Conservation (phyloP, 2,329 filamentous ascomycete species). For the Penicillium sp. region DNA sequence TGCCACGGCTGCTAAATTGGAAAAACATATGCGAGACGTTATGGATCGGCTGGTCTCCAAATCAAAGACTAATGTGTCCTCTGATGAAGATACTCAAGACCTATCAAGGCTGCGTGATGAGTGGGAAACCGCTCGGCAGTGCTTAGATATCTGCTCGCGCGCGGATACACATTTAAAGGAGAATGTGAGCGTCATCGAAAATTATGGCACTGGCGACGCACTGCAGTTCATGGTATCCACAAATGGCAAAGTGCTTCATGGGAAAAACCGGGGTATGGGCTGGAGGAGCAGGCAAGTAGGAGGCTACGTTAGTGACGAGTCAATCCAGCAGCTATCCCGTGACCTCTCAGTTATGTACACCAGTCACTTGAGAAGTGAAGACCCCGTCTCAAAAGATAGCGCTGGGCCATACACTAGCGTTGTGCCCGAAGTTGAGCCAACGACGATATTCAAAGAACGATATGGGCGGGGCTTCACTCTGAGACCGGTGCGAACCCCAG, state of each 20-base stretch:
- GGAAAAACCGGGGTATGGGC: conserved; percentile 36
- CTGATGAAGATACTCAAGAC: conserved; percentile 37
- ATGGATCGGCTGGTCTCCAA: conserved; percentile 39
- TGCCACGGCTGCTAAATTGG: conserved; percentile 34
- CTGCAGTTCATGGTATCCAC: conserved; percentile 46
- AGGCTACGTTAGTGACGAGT: conserved; percentile 36
- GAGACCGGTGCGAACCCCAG: not conserved
- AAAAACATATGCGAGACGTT: conserved; percentile 37
- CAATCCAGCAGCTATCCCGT: conserved; percentile 38
- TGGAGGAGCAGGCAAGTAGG: conserved; percentile 42
- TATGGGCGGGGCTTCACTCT: conserved; percentile 31
- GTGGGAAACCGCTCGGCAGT: conserved; percentile 42
- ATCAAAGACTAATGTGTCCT: conserved; percentile 27
- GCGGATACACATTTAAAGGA: conserved; percentile 35
- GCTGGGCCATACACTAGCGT: conserved; percentile 11
- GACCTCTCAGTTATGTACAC: conserved; percentile 34
- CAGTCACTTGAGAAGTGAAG: conserved; percentile 19
- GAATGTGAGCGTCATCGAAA: conserved; percentile 40
- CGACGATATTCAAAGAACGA: conserved; percentile 31
- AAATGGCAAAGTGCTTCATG: conserved; percentile 38
- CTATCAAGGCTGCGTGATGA: conserved; percentile 41
- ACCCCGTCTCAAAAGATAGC: conserved; percentile 11
- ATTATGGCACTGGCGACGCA: conserved; percentile 41
- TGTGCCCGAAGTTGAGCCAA: conserved; percentile 13
- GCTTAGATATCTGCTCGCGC: conserved; percentile 40